Evolutionary conservation across 2,329 filamentous ascomycete genomes (phyloP), one percentile per base, ranked within the genome.

Genomic region (Epichloe brachyelytri): DNA sequence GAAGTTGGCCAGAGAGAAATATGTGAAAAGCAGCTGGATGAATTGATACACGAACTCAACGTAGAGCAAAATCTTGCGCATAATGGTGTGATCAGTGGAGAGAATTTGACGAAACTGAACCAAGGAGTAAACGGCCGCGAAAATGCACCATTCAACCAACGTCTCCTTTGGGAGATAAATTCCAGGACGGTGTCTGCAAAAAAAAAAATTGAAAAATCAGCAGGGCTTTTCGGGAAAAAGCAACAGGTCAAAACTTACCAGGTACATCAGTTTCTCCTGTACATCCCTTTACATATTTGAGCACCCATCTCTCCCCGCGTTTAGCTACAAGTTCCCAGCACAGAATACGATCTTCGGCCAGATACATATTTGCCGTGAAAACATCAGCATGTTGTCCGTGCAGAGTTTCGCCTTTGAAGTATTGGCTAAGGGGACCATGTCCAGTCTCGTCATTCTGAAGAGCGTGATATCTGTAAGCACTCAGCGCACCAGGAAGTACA

Each of bases 61-160:
- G 67, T 96, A 90, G 49, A 98, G 79, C 36, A 98, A 77, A 22
- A 95, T 77, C 69, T 98, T 98, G 58, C 93, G 86, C 38, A 82
- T 77, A 20, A 97, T 62, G 1, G 88, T 93, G 68, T 98, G 93
- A 65, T 97, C 93, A 0, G 93, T 98, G 22, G 71, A 70, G 86
- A 91, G 95, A 62, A 98, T 83, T 68, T 98, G 94, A 59, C 79
- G 83, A 68, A 91, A 95, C 69, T 98, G 93, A 41, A 96, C 86
- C 3, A 97, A 80, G 2, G 91, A 97, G 74, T 97, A 98, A 49
- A 97, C 90, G 43, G 93, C 93, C 0, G 93, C 94, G 65, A 98
- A 98, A 98, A 98, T 58, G 93, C 93, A 63, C 93, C 93, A 65
- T 98, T 98, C 55, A 98, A 82, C 93, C 93, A 98, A 68, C 93